These are phyloP conservation scores for Clavispora fructus DNA, from an alignment of 805 yeast genomes.

Conservation along the genomic window DNA sequence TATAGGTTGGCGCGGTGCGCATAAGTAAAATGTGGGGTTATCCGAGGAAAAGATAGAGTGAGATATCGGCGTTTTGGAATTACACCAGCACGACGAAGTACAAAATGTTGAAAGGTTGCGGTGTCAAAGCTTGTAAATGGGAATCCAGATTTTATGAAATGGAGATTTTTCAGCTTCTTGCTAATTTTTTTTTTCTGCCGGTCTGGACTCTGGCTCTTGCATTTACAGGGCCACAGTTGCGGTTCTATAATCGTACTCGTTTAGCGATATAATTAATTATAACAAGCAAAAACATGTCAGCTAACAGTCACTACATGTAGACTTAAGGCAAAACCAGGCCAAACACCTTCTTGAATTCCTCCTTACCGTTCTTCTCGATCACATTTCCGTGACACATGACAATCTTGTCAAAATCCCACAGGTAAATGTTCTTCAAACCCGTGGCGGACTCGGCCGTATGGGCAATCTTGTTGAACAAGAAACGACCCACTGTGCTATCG, in stretches of 20 bases:
- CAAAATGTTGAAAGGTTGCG: too few relatives aligned
- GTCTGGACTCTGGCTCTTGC: too few relatives aligned
- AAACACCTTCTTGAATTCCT: conserved; percentile 12
- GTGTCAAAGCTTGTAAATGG: too few relatives aligned
- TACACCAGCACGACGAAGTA: neutral
- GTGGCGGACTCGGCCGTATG: conserved; percentile 4
- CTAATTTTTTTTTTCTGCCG: too few relatives aligned
- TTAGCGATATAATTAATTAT: too few relatives aligned
- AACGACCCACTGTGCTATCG: conserved; percentile 30
- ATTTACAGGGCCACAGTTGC: too few relatives aligned
- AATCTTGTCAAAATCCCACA: conserved; percentile 21
- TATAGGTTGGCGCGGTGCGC: neutral
- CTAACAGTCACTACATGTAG: too few relatives aligned
- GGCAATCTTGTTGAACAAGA: conserved; percentile 20
- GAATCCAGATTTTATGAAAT: too few relatives aligned
- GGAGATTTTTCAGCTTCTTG: too few relatives aligned
- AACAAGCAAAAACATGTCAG: too few relatives aligned
- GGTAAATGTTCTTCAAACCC: conserved; percentile 17
- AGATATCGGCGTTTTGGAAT: neutral
- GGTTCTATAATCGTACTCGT: too few relatives aligned
- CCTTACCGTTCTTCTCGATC: conserved; percentile 11
- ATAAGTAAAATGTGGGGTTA: neutral
- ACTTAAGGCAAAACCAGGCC: conserved; percentile 2
- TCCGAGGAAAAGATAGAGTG: neutral
- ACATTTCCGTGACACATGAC: conserved; percentile 23